Evolutionary conservation across 148 eudicot species (phyloP), one percentile per base, ranked within the genome.

Genomic region (Heliosperma pusillum): DNA sequence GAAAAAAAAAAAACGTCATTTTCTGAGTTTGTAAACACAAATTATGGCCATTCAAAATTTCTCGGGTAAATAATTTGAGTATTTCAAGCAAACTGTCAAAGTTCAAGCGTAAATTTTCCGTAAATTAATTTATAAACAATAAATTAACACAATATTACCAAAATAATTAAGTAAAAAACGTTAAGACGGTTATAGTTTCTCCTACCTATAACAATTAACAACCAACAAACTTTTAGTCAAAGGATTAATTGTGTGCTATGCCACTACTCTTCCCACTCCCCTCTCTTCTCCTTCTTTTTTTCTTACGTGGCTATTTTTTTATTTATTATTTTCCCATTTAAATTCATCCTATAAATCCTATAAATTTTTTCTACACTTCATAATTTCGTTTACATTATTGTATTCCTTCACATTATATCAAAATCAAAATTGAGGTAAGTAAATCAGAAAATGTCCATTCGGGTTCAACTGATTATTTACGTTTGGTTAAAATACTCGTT

Each of bases 131-230:
- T 42, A 42, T 0, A 42, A 42, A 42, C 9, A 42, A 42, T 42
- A 2, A 42, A 42, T 7, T 7, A 42, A 42, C 5, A 42, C 45
- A 42, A 42, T 42, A 50, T n/a, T n/a, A 52, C 12, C 56, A 19
- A 19, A 2, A 4, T 0, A 57, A 22, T 9, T 2, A 72, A 59
- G 60, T 13, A 62, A 26, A 30, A 33, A 17, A 15, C 10, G 24
- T n/a, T n/a, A 6, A 7, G 47, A 42, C 69, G 40, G 69, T 65
- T 65, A 65, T 30, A 30, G 24, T 65, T 7, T 5, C 3, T 30
- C 8, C 13, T 7, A 52, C 71, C 72, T 66, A 75, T 66, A 66
- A 75, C 24, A 52, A n/a, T 61, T 45, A 9, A 47, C 15, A 47
- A 47, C 36, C 53, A 47, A 47, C 53, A 55, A 63, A 25, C 70